phyloP scores from a whole-genome alignment of 352 stramenopile genomes.

The Phytopythium montanum region DNA sequence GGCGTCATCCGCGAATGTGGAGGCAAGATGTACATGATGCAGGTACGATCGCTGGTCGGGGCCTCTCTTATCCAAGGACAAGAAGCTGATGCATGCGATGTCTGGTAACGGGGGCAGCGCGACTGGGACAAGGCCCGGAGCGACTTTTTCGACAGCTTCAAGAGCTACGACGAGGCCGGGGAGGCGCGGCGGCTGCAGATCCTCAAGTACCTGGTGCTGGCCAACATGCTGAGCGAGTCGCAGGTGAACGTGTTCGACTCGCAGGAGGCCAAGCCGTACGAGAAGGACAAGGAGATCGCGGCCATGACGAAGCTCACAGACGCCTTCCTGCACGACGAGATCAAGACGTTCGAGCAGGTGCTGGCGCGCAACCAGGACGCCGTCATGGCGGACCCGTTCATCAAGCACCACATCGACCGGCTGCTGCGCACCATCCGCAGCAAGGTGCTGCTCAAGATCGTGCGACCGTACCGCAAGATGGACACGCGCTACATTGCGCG shows the following conservation, averaged over 20 bases:
- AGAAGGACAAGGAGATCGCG: slow-evolving; percentile 94
- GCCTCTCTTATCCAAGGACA: not conserved
- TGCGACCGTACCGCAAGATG: slow-evolving; percentile 94
- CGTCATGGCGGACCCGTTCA: slow-evolving; percentile 95
- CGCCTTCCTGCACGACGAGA: slow-evolving; percentile 94
- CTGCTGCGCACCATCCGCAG: slow-evolving; percentile 93
- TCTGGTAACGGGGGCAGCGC: slow-evolving; percentile 26
- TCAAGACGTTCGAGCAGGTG: slow-evolving; percentile 93
- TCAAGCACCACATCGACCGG: slow-evolving; percentile 93
- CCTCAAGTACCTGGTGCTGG: slow-evolving; percentile 94
- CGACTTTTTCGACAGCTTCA: slow-evolving; percentile 96
- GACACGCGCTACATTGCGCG: slow-evolving; percentile 88
- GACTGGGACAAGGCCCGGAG: slow-evolving; percentile 92
- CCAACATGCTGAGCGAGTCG: slow-evolving; percentile 93
- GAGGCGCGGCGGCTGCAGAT: slow-evolving; percentile 89
- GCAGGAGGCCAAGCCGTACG: slow-evolving; percentile 90
- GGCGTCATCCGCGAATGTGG: slow-evolving; percentile 94
- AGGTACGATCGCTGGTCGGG: too few relatives aligned
- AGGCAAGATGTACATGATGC: slow-evolving; percentile 96
- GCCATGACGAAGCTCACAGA: slow-evolving; percentile 96
- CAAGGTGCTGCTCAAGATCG: slow-evolving; percentile 93
- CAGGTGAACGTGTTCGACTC: slow-evolving; percentile 96
- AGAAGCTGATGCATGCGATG: not conserved
- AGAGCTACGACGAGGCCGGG: slow-evolving; percentile 96
- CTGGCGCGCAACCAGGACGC: slow-evolving; percentile 79